Base-by-base conservation (phyloP, 2,329 filamentous ascomycete species). In the Trichoderma citrinoviride region DNA sequence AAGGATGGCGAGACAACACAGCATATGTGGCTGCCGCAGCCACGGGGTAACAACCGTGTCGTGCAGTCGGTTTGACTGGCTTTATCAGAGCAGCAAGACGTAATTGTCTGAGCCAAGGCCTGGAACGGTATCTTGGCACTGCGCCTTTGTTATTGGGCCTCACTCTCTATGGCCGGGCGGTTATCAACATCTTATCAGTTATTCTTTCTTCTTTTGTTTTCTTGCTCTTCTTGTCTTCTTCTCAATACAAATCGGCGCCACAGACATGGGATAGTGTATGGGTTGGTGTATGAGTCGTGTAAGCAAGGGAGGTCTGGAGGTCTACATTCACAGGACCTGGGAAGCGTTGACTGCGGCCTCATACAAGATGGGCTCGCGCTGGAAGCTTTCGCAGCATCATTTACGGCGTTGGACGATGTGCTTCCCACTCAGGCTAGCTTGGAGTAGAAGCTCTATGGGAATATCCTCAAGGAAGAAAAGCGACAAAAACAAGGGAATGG, bases 11-110 rank as follows among this genome's bases (percentile, higher is more conserved):
- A 62, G 60, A 54, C 60, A 62, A 54, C 40, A 62, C 49, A 65
- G 63, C 64, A 63, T 14, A 37, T 61, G 64, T 69, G 68, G 67
- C 71, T 64, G 65, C 67, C 65, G 65, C 67, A 64, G 67, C 70
- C 67, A 74, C 69, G 72, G 72, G 67, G 73, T 75, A 71, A 75
- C 27, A 75, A 69, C 72, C 72, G 69, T 70, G 69, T 70, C 67
- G 66, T 60, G 65, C 66, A 37, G 33, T 14, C 12, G 67, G 69
- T 68, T 66, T 62, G 68, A 65, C 67, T 70, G 65, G 62, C 63
- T 68, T 63, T 21, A 47, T 67, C 66, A 66, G 68, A 71, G 66
- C 65, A 67, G 58, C 68, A 65, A 67, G 73, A 70, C 71, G 70
- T 73, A 67, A 71, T 61, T 72, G 71, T 74, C 69, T 66, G 58